Conservation (phyloP, 2,329 filamentous ascomycete species). For the Alternaria postmessia region DNA sequence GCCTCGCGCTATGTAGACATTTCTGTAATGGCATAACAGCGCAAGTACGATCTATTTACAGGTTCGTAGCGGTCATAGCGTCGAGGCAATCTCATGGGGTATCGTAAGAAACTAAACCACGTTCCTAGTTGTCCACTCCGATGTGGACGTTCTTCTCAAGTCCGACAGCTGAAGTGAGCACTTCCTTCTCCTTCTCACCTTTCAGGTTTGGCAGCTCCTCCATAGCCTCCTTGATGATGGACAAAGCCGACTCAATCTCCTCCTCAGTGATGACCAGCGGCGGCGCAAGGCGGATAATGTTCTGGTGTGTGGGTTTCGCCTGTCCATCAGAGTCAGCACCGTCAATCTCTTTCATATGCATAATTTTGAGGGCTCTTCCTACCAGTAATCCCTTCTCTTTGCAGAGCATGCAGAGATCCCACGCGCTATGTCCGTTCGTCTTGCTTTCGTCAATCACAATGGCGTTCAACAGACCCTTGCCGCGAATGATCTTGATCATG, state of each 20-base stretch:
- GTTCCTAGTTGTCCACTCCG: conserved; percentile 61
- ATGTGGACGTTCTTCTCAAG: conserved; percentile 70
- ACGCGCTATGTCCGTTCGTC: conserved; percentile 85
- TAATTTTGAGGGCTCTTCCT: conserved; percentile 58
- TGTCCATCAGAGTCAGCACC: conserved; percentile 54
- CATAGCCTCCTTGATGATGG: conserved; percentile 82
- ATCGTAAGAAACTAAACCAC: conserved; percentile 22
- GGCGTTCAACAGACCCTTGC: conserved; percentile 94
- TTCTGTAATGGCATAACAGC: background rate
- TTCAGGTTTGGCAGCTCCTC: conserved; percentile 77
- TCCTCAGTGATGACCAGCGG: conserved; percentile 92
- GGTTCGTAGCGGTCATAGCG: background rate
- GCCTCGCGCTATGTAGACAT: background rate
- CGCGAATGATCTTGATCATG: conserved; percentile 82
- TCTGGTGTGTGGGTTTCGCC: conserved; percentile 98
- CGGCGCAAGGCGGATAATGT: conserved; percentile 98
- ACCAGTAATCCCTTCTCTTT: conserved; percentile 95
- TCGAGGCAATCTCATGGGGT: conserved; percentile 13
- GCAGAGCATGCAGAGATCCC: conserved; percentile 95
- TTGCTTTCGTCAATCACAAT: conserved; percentile 93
- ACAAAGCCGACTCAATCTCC: conserved; percentile 79
- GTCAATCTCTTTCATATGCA: conserved; percentile 40
- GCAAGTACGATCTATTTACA: background rate
- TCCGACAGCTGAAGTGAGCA: conserved; percentile 54
- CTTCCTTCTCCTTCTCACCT: conserved; percentile 59